phyloP scores from a whole-genome alignment of 805 yeast genomes.

The Metschnikowia cubensis region DNA sequence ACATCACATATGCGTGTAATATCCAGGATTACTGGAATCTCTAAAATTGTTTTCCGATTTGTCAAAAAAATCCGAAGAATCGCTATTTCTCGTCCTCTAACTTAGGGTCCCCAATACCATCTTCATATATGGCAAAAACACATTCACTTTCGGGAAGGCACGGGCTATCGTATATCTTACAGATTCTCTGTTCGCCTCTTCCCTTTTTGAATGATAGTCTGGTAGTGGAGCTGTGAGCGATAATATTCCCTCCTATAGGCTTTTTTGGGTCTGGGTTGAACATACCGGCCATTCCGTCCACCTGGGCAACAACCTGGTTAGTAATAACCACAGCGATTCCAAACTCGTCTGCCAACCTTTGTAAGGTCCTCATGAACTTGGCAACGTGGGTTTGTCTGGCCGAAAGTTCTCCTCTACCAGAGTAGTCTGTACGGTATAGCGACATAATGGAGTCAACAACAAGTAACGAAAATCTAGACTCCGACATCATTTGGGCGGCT shows the following conservation, averaged over 20 bases:
- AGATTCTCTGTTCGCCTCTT: slow-evolving; percentile 84
- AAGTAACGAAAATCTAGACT: slow-evolving; percentile 80
- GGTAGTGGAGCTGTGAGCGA: slow-evolving; percentile 96
- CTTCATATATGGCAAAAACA: slow-evolving; percentile 92
- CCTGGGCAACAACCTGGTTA: slow-evolving; percentile 97
- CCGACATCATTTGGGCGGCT: slow-evolving; percentile 96
- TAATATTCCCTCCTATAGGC: slow-evolving; percentile 97
- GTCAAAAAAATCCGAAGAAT: not conserved
- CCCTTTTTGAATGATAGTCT: slow-evolving; percentile 88
- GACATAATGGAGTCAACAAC: slow-evolving; percentile 99
- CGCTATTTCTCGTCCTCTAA: slow-evolving; percentile 53
- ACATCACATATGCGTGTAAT: not conserved
- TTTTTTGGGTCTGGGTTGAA: slow-evolving; percentile 96
- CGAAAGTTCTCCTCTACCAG: slow-evolving; percentile 93
- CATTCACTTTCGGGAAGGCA: slow-evolving; percentile 95
- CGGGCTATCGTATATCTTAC: slow-evolving; percentile 94
- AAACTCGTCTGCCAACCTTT: slow-evolving; percentile 92
- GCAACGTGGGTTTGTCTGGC: slow-evolving; percentile 95
- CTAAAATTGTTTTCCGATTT: not conserved
- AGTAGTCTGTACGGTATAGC: slow-evolving; percentile 86
- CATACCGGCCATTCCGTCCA: slow-evolving; percentile 79
- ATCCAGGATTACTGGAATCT: not conserved
- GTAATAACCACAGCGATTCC: slow-evolving; percentile 93
- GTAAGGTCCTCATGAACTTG: slow-evolving; percentile 84
- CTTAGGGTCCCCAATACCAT: slow-evolving; percentile 94